phyloP scores from a whole-genome alignment of 108 stramenopile genomes.

The Cylindrotheca closterium region DNA sequence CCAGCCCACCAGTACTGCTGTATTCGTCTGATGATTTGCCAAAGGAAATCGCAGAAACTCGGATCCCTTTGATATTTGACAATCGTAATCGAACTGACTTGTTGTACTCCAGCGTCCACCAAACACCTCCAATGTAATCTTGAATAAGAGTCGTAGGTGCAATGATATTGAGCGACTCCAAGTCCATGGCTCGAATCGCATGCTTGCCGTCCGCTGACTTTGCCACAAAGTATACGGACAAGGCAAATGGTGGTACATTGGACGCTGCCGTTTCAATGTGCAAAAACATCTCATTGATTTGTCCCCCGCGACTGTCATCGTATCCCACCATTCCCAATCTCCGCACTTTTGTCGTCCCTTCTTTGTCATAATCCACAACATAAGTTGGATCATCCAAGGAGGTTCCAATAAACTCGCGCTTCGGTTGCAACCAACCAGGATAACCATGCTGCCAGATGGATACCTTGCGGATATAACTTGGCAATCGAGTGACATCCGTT shows the following conservation, averaged over 20 bases:
- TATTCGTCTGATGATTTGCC: background rate
- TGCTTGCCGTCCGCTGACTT: constrained; percentile 1
- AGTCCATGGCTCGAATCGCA: constrained; percentile 37
- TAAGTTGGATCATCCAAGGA: constrained; percentile 26
- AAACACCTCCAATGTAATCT: constrained; percentile 28
- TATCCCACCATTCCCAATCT: background rate
- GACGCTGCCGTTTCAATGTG: constrained; percentile 9
- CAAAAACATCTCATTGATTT: constrained; percentile 35
- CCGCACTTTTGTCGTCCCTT: background rate
- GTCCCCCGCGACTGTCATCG: constrained; percentile 22
- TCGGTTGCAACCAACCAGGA: constrained; percentile 21
- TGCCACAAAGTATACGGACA: constrained; percentile 38
- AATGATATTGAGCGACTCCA: constrained; percentile 25
- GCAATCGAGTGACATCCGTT: constrained; percentile 13
- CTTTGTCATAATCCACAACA: constrained; percentile 6
- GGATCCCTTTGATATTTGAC: constrained; percentile 27
- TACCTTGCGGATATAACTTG: constrained; percentile 25
- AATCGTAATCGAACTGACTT: constrained; percentile 28
- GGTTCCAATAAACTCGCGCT: constrained; percentile 17
- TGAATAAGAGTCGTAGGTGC: constrained; percentile 30
- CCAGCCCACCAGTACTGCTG: background rate
- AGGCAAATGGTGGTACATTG: background rate
- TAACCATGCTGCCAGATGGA: constrained; percentile 20
- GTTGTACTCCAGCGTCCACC: constrained; percentile 34
- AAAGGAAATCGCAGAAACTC: constrained; percentile 37